phyloP scores from a whole-genome alignment of 2,329 filamentous ascomycete genomes.

The Talaromyces sp. region DNA sequence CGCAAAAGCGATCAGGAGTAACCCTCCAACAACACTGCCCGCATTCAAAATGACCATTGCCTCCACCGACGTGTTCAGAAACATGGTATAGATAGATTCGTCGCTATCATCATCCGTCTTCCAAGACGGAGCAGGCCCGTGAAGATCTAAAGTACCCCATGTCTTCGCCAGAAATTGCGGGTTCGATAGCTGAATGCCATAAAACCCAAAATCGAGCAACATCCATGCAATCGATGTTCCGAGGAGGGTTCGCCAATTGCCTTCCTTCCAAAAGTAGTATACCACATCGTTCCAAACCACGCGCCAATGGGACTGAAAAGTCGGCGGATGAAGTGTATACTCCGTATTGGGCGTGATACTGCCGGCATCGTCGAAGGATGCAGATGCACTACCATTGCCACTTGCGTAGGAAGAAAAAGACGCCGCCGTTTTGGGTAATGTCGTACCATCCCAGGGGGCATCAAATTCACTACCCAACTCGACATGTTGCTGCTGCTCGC shows the following conservation, averaged over 20 bases:
- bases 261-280: constrained; percentile 40
- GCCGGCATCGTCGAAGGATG: constrained; percentile 3
- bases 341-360: constrained; percentile 20
- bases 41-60: constrained; percentile 38
- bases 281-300: constrained; percentile 35
- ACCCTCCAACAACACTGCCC: constrained; percentile 40
- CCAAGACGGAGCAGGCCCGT: constrained; percentile 29
- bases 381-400: neutral
- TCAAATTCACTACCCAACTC: constrained; percentile 17
- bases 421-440: constrained; percentile 1
- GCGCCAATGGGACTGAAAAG: constrained; percentile 40
- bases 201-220: constrained; percentile 54
- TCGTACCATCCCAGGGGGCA: constrained; percentile 11
- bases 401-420: constrained; percentile 10
- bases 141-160: constrained; percentile 33
- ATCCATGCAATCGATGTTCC: constrained; percentile 51
- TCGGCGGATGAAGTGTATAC: constrained; percentile 30
- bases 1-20: constrained; percentile 38
- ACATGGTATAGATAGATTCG: constrained; percentile 42
- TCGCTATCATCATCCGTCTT: constrained; percentile 29
- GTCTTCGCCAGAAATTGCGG: constrained; percentile 40
- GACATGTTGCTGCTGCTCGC: constrained; percentile 18
- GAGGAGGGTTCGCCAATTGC: constrained; percentile 40
- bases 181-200: constrained; percentile 49
- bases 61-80: constrained; percentile 36